Evolutionary conservation across 2,329 filamentous ascomycete genomes (phyloP), one percentile per base, ranked within the genome.

Genomic region (Emericellopsis atlantica): DNA sequence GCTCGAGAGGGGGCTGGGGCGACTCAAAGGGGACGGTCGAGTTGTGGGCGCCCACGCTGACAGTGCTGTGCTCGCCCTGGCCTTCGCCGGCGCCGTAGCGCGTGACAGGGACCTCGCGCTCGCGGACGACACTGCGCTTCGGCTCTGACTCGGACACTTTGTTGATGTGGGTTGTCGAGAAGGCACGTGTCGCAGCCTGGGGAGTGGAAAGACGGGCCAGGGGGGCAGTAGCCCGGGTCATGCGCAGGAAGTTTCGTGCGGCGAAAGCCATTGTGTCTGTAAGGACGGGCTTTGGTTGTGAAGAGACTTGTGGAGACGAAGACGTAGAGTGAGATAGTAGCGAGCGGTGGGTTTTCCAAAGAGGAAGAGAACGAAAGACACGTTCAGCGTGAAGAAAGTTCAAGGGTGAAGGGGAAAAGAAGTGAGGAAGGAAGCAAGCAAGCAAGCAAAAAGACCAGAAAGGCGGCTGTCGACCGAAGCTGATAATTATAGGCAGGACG

Each of bases 91-190:
- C 49, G 39, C 54, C 50, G 55, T 76, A 77, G 49, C 73, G 61
- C 18, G 72, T 72, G 42, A 76, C 71, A 23, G 72, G 71, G 14
- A 77, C 60, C 51, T 75, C 70, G 48, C 70, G 71, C 61, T 76
- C 72, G 46, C 66, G 67, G 46, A 76, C 68, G 11, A 73, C 69
- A 44, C 68, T 70, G 49, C 65, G 69, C 54, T 68, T 72, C 47
- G 60, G 62, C 35, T 54, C 45, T n/a, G 60, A 62, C 49, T 63
- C 59, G 37, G 56, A 52, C 29, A 63, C 59, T 42, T 51, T 53
- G 45, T 48, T 50, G 46, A 48, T 35, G 35, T 50, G 47, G 11
- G 57, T 54, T 46, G 45, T 47, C 15, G 60, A 59, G 47, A 63
- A 61, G 51, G 51, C 51, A 42, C 59, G 59, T 12, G 26, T 12